Percentiles rank a stretch among this genome's conserved stretches.
Conservation (phyloP, 805 yeast species). For the Candida berthetii region DNA sequence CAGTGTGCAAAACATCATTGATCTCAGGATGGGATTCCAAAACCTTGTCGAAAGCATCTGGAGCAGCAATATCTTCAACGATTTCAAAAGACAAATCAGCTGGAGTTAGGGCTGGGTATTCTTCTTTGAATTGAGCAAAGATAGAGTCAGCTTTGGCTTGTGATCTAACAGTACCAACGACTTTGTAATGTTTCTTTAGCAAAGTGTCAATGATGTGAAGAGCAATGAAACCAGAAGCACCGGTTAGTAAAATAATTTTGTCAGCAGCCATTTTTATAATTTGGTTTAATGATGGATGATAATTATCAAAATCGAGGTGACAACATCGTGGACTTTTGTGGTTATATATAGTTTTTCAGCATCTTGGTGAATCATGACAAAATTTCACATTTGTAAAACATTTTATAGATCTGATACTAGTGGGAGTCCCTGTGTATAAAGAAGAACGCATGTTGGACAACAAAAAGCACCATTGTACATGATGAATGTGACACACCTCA, state of each 20-base stretch:
- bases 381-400: too few species aligned
- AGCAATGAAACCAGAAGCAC: conserved; percentile 41
- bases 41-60: conserved; percentile 35
- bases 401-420: too few species aligned
- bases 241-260: conserved; percentile 30
- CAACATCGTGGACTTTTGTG: too few species aligned
- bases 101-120: conserved; percentile 17
- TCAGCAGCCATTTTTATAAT: too few species aligned
- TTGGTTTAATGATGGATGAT: too few species aligned
- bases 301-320: too few species aligned
- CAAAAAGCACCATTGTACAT: too few species aligned
- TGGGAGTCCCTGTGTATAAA: too few species aligned
- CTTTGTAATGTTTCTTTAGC: conserved; percentile 29
- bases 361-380: too few species aligned
- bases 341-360: too few species aligned
- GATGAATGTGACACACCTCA: too few species aligned
- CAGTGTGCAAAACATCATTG: conserved; percentile 49
- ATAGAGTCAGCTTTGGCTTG: conserved; percentile 24
- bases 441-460: too few species aligned
- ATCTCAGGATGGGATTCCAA: conserved; percentile 41
- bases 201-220: conserved; percentile 31
- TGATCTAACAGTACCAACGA: conserved; percentile 37
- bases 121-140: conserved; percentile 12
- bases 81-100: conserved; percentile 30
- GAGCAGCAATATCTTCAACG: conserved; percentile 35